Percentiles rank a stretch among this genome's conserved stretches.
Conservation (phyloP, 495 filamentous ascomycete genomes). For the Pseudevernia furfuracea region DNA sequence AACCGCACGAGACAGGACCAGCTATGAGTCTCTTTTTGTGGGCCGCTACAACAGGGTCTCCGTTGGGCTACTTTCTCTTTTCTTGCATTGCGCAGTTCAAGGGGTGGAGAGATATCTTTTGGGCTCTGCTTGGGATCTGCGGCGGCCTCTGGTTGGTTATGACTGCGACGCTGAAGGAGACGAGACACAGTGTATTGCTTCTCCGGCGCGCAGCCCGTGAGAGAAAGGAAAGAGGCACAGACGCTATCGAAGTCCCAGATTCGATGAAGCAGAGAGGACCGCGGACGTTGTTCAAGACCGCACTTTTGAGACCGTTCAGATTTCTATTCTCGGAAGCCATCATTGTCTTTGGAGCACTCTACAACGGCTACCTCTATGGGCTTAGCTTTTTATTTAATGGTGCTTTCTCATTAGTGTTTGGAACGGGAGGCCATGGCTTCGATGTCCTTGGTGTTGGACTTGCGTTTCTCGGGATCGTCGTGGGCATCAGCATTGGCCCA, state of each 20-base stretch:
- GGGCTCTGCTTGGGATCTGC: conserved; percentile 42
- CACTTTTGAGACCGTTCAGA: conserved; percentile 31
- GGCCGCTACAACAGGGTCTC: conserved; percentile 38
- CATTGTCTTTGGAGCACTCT: conserved; percentile 32
- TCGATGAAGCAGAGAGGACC: conserved; percentile 25
- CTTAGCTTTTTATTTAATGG: conserved; percentile 35
- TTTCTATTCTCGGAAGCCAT: conserved; percentile 37
- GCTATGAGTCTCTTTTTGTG: conserved; percentile 31
- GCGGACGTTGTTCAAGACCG: conserved; percentile 28
- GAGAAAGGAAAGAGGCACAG: conserved; percentile 20
- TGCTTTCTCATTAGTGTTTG: conserved; percentile 41
- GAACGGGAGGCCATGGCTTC: conserved; percentile 37
- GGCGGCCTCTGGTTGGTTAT: conserved; percentile 38
- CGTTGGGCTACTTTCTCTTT: conserved; percentile 38
- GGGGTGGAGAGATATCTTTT: conserved; percentile 39
- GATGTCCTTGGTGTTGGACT: conserved; percentile 35
- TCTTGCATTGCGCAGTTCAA: conserved; percentile 37
- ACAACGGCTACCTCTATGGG: conserved; percentile 37
- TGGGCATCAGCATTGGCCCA: conserved; percentile 38
- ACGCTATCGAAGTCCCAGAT: conserved; percentile 20
- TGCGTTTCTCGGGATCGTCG: conserved; percentile 37
- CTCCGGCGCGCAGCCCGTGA: conserved; percentile 22
- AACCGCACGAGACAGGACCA: conserved; percentile 25
- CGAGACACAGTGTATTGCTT: conserved; percentile 34
- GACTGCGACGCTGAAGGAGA: conserved; percentile 38